Percentiles rank a stretch among this genome's conserved stretches.
Conservation (phyloP, 768 basidiomycete genomes). For the Tricholoma sp. region DNA sequence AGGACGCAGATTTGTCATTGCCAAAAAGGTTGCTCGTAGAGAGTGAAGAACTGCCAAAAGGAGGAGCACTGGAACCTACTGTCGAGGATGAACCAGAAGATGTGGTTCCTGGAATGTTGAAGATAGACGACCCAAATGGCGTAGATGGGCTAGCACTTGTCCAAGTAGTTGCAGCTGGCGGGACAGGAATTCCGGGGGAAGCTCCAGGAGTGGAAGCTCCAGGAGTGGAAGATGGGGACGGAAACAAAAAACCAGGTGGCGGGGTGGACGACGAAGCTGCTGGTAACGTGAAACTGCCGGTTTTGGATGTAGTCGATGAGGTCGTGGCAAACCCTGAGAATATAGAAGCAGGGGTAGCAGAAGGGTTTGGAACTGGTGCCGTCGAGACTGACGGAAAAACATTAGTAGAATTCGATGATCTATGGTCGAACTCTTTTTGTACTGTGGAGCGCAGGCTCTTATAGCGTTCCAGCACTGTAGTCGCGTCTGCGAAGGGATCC, state of each 20-base stretch:
- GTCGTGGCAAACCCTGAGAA: not conserved
- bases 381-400: not conserved
- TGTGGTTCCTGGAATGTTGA: not conserved
- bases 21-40: constrained; percentile 2
- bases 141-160: not conserved
- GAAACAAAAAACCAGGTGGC: not conserved
- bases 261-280: not conserved
- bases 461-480: not conserved
- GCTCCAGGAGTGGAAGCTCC: not conserved
- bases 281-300: not conserved
- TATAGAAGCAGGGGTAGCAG: not conserved
- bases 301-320: not conserved
- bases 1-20: constrained; percentile 4
- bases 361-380: not conserved
- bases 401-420: not conserved
- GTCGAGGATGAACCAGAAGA: constrained; percentile 5
- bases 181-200: not conserved
- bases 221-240: not conserved
- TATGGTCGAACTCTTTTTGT: not conserved
- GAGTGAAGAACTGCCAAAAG: not conserved
- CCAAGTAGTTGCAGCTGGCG: not conserved
- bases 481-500: not conserved
- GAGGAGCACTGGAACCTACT: not conserved
- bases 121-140: not conserved
- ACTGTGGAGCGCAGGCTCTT: not conserved